Conservation (phyloP, 139 green algal genomes). For the Volvox reticuliferus region DNA sequence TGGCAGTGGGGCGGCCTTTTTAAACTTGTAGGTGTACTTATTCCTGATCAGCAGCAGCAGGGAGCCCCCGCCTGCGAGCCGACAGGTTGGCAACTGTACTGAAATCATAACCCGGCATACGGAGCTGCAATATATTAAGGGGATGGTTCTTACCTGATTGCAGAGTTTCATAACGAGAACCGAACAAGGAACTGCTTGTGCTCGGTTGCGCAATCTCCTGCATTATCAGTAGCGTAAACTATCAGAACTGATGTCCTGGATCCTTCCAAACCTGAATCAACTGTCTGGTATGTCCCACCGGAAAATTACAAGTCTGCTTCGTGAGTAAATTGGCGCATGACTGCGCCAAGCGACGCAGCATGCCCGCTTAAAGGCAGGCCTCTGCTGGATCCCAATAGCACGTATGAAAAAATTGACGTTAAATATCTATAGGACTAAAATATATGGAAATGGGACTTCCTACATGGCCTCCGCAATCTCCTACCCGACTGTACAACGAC, state of each 20-base stretch:
- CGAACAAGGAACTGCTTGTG: not conserved
- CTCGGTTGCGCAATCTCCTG: slow-evolving; percentile 30
- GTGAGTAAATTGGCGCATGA: not conserved
- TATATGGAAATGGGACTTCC: no score
- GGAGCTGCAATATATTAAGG: no score
- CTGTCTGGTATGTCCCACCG: not conserved
- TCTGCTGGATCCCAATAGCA: no score
- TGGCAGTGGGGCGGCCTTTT: slow-evolving; percentile 23
- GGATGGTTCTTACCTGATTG: not conserved
- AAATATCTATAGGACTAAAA: no score
- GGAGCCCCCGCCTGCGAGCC: not conserved
- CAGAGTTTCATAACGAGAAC: not conserved
- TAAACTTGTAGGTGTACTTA: slow-evolving; percentile 59
- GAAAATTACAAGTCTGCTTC: not conserved
- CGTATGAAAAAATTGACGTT: no score
- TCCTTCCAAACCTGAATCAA: not conserved
- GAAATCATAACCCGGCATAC: no score
- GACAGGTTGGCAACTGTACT: not conserved
- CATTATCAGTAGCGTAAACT: not conserved
- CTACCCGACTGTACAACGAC: no score
- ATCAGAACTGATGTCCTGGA: not conserved
- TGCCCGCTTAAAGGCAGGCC: not conserved
- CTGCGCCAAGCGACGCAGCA: slow-evolving; percentile 34
- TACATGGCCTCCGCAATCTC: no score
- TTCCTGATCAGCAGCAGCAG: slow-evolving; percentile 27